phyloP scores from a whole-genome alignment of 371 early-diverging fungal species.

The Mortierella sp. region DNA sequence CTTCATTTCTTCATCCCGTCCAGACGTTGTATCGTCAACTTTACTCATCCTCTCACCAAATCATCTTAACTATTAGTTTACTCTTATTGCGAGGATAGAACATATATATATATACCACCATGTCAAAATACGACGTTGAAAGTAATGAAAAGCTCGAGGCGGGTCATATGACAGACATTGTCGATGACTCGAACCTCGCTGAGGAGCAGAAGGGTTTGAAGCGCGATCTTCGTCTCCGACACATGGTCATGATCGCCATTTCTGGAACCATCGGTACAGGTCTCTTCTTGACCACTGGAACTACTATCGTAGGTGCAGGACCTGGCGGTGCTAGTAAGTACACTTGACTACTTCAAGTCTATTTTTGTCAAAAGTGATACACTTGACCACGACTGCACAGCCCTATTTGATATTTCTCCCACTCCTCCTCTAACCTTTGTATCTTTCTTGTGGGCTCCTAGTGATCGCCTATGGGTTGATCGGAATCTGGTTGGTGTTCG shows the following conservation, averaged over 20 bases:
- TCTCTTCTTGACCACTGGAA: constrained; percentile 87
- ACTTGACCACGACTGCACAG: no score
- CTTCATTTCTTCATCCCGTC: background rate
- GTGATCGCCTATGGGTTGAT: constrained; percentile 81
- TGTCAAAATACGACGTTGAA: background rate
- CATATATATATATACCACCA: background rate
- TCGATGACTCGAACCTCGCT: constrained; percentile 5
- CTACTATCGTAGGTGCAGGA: constrained; percentile 80
- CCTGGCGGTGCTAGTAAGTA: constrained; percentile 59
- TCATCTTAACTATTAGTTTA: background rate
- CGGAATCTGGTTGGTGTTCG: constrained; percentile 85
- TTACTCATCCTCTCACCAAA: no score
- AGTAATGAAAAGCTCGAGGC: background rate
- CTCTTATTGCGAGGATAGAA: background rate
- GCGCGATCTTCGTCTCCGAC: constrained; percentile 1
- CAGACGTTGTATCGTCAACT: background rate
- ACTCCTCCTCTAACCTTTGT: background rate
- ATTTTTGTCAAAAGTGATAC: background rate
- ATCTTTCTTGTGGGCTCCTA: constrained; percentile 3
- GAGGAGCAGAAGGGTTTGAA: constrained; percentile 52
- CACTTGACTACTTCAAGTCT: background rate
- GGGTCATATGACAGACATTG: background rate
- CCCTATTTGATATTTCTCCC: no score
- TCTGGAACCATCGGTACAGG: constrained; percentile 86
- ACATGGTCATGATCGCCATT: constrained; percentile 1